These are phyloP conservation scores for Suillus placidus DNA, from an alignment of 768 basidiomycete genomes.

Conservation along the genomic window DNA sequence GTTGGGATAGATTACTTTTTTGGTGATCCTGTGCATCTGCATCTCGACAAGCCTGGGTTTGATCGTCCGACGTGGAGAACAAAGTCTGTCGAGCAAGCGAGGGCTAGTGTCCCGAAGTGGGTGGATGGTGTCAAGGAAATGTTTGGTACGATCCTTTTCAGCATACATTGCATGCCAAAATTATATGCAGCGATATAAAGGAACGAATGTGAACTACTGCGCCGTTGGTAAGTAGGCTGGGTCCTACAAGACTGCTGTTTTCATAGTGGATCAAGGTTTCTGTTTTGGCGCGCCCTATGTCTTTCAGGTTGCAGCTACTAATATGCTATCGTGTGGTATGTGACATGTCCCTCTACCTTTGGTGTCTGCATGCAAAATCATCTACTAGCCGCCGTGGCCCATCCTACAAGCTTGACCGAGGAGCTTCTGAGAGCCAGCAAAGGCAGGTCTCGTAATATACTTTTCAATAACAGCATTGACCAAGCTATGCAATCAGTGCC, in stretches of 20 bases:
- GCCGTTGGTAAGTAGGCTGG: conserved; percentile 43
- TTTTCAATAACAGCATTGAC: background rate
- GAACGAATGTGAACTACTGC: conserved; percentile 41
- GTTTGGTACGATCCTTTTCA: conserved; percentile 43
- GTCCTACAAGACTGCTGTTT: background rate
- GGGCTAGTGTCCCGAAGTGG: conserved; percentile 51
- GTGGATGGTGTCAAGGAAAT: conserved; percentile 49
- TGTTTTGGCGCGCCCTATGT: conserved; percentile 61
- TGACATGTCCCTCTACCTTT: background rate
- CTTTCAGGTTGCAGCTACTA: conserved; percentile 47
- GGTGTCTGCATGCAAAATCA: background rate
- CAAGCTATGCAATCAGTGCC: conserved; percentile 42
- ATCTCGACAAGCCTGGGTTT: conserved; percentile 40
- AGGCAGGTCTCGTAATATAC: conserved; percentile 36
- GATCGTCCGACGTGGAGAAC: conserved; percentile 47
- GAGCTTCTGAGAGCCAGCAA: conserved; percentile 50
- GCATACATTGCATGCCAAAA: conserved; percentile 13
- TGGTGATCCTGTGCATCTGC: conserved; percentile 52
- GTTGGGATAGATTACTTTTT: conserved; percentile 67
- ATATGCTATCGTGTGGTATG: conserved; percentile 52
- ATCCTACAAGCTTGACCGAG: conserved; percentile 53
- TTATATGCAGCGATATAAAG: conserved; percentile 16
- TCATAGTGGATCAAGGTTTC: conserved; percentile 42
- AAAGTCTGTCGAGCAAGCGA: conserved; percentile 39
- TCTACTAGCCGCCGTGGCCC: conserved; percentile 53